phyloP scores from a whole-genome alignment of 1,284 basidiomycete species.

The Ceratobasidium sp. region DNA sequence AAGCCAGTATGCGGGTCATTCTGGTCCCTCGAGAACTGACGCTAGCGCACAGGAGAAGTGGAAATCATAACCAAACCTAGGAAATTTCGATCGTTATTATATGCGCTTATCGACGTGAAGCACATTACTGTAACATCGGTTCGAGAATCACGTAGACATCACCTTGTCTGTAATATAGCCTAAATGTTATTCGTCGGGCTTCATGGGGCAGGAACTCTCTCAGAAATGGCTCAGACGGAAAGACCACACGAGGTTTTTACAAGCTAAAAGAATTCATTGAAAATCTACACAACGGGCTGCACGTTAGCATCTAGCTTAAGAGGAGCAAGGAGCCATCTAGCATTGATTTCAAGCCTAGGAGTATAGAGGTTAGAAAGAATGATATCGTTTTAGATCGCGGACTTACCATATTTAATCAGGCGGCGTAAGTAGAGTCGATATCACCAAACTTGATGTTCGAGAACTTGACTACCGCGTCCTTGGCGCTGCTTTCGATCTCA shows the following conservation, averaged over 20 bases:
- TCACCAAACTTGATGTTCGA: constrained; percentile 41
- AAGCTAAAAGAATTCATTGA: background rate
- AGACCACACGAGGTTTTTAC: background rate
- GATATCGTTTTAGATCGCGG: background rate
- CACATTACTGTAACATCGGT: no score
- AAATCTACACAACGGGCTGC: background rate
- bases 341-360: no score
- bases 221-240: background rate
- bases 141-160: no score
- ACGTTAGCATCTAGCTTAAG: background rate
- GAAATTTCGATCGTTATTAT: no score
- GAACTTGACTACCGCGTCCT: constrained; percentile 18
- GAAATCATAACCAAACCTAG: no score
- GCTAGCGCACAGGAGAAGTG: no score
- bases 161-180: no score
- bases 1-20: no score
- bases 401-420: background rate
- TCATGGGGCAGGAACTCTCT: no score
- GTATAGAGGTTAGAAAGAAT: background rate
- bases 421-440: constrained; percentile 39
- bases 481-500: constrained; percentile 52
- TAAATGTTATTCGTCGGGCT: no score
- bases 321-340: background rate
- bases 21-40: no score
- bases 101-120: no score